Percentiles rank a stretch among this genome's conserved stretches.
phyloP scores from a whole-genome alignment of 257 asterid genomes.

The Plantago elongata region DNA sequence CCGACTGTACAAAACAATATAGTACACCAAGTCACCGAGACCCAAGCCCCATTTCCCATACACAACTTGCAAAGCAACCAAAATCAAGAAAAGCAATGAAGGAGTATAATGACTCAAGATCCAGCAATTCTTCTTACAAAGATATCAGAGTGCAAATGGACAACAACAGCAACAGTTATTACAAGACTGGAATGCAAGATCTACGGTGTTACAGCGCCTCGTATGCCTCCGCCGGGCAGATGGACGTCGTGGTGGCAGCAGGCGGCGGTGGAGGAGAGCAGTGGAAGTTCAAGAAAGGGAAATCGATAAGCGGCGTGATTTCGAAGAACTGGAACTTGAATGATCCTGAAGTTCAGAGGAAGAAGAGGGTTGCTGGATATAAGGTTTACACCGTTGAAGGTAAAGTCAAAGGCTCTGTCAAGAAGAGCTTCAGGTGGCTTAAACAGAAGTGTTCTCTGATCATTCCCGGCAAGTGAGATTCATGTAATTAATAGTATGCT shows the following conservation, averaged over 20 bases:
- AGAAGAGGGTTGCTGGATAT: conserved; percentile 77
- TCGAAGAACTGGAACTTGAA: conserved; percentile 53
- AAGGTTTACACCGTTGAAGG: conserved; percentile 75
- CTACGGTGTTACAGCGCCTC: conserved; percentile 74
- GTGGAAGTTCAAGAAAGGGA: conserved; percentile 66
- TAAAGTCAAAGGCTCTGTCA: conserved; percentile 63
- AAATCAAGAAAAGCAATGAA: not conserved
- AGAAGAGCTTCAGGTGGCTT: conserved; percentile 68
- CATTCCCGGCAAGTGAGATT: conserved; percentile 40
- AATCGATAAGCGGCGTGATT: conserved; percentile 40
- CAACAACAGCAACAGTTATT: conserved; percentile 10
- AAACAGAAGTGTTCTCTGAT: conserved; percentile 48
- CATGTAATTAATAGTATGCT: not conserved
- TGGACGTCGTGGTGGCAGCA: conserved; percentile 34
- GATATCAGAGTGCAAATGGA: conserved; percentile 35
- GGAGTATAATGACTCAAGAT: conserved; percentile 46
- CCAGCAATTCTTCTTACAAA: conserved; percentile 28
- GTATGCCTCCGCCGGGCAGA: conserved; percentile 38
- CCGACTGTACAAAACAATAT: no score
- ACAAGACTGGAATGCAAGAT: conserved; percentile 48
- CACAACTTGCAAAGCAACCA: not conserved
- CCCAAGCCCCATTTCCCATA: no score
- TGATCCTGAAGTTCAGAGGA: conserved; percentile 83
- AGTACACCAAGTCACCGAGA: no score
- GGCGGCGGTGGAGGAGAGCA: conserved; percentile 32